Evolutionary conservation across 345 rosid genomes (phyloP).

Genomic region (Firmiana major): DNA sequence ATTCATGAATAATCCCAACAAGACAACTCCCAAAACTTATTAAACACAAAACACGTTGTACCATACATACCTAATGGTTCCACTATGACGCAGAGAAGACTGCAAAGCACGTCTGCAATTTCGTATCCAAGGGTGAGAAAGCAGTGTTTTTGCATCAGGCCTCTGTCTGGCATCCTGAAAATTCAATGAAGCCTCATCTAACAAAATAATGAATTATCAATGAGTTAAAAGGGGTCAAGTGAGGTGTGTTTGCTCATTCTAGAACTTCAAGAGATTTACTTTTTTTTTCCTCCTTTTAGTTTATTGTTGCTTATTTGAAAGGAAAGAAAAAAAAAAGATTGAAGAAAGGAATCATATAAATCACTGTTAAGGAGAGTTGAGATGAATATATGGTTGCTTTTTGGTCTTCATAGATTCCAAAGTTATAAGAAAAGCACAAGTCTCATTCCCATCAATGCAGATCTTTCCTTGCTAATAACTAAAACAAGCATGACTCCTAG

Average conservation of each 20-base stretch:
- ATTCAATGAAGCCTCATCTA: conserved; percentile 18
- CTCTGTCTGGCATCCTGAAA: conserved; percentile 95
- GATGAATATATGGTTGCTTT: background rate
- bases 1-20: background rate
- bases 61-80: conserved; percentile 55
- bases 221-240: background rate
- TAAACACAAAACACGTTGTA: background rate
- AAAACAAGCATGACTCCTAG: background rate
- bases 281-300: background rate
- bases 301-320: background rate
- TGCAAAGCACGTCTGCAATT: conserved; percentile 83
- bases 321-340: background rate
- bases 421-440: background rate
- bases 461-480: background rate
- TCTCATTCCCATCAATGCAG: background rate
- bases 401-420: background rate
- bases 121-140: conserved; percentile 98
- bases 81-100: conserved; percentile 84
- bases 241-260: background rate
- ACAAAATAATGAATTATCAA: conserved; percentile 1
- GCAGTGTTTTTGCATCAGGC: conserved; percentile 98
- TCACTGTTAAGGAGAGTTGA: background rate
- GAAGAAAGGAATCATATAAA: background rate
- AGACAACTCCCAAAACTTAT: background rate
- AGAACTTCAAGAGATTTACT: background rate